Percentiles rank a stretch among this genome's conserved stretches.
phyloP scores from a whole-genome alignment of 768 basidiomycete species.

The Kockovaella imperatae region DNA sequence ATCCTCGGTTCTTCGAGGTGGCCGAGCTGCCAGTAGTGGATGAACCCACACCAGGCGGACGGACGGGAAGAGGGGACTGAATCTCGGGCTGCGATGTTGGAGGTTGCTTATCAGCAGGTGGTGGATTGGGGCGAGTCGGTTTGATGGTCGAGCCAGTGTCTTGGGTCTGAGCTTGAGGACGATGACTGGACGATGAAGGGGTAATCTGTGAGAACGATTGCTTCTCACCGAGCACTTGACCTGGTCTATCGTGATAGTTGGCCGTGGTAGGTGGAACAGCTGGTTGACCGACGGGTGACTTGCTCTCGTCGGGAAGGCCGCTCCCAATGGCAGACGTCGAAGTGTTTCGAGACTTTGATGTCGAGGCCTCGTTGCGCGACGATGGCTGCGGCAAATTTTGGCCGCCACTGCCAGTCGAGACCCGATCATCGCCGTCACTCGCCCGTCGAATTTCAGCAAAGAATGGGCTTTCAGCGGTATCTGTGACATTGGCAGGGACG shows the following conservation, averaged over 20 bases:
- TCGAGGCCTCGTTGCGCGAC: background rate
- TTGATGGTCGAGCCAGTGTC: background rate
- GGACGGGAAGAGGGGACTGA: background rate
- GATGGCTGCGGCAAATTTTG: background rate
- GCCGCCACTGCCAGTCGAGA: background rate
- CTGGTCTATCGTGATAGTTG: conserved; percentile 26
- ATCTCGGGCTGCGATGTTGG: background rate
- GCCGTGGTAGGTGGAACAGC: conserved; percentile 7
- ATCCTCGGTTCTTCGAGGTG: background rate
- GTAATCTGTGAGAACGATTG: conserved; percentile 17
- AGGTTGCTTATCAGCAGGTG: background rate
- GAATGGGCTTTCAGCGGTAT: conserved; percentile 12
- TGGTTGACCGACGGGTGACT: conserved; percentile 31
- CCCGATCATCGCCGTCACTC: conserved; percentile 8
- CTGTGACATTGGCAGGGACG: conserved; percentile 1
- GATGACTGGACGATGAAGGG: too few relatives aligned
- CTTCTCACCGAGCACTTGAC: conserved; percentile 5
- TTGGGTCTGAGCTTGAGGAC: background rate
- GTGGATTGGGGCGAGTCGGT: background rate
- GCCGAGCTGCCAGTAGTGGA: background rate
- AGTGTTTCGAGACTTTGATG: conserved; percentile 8
- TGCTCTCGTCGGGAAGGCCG: conserved; percentile 22
- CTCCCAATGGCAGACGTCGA: conserved; percentile 21
- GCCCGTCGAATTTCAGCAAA: conserved; percentile 13
- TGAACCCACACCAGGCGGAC: background rate